These are phyloP conservation scores for Exobasidium rhododendri DNA, from an alignment of 1,284 basidiomycete genomes.

Conservation along the genomic window DNA sequence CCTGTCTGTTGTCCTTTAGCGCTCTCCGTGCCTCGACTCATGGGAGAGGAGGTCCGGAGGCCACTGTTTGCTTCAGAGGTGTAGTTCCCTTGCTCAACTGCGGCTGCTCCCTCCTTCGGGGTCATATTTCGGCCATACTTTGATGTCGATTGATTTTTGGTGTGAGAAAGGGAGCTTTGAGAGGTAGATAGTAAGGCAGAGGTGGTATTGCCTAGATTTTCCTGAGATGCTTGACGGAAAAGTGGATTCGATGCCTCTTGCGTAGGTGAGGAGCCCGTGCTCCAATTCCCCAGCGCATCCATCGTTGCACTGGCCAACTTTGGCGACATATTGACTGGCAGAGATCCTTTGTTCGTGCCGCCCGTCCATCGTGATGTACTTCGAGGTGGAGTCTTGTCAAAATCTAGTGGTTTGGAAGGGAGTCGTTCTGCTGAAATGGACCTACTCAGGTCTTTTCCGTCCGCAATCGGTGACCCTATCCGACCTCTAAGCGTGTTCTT, in stretches of 20 bases:
- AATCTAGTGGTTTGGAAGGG: background rate
- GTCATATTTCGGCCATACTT: too few species aligned
- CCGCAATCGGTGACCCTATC: background rate
- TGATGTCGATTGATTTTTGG: too few species aligned
- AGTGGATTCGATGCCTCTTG: background rate
- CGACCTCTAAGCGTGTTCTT: too few species aligned
- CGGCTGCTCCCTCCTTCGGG: too few species aligned
- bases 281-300: too few species aligned
- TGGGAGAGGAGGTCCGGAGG: too few species aligned
- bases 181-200: background rate
- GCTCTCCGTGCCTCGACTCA: background rate
- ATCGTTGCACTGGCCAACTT: background rate
- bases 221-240: background rate
- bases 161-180: background rate
- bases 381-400: background rate
- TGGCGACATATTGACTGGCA: background rate
- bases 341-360: background rate
- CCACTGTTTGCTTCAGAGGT: too few species aligned
- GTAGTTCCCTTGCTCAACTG: too few species aligned
- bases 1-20: background rate
- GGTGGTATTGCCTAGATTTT: background rate
- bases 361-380: background rate
- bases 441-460: background rate
- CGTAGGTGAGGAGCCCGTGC: background rate
- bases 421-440: background rate